phyloP scores from a whole-genome alignment of 306 rosid species.

The Malus asiatica region DNA sequence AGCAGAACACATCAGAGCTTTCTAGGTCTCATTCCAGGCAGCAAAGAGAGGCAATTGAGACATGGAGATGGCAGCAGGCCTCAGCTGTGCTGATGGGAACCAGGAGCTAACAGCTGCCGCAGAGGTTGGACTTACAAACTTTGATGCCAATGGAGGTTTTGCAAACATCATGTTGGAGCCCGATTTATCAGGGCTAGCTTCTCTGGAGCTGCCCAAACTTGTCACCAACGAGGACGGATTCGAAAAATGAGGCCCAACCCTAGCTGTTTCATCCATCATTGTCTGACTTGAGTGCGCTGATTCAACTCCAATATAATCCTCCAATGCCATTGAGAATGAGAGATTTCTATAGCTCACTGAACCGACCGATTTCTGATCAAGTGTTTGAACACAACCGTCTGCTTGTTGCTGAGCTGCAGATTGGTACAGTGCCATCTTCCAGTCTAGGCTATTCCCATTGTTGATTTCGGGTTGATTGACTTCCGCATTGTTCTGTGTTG shows the following conservation, averaged over 20 bases:
- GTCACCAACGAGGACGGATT: conserved; percentile 74
- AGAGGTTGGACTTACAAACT: conserved; percentile 23
- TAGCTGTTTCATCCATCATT: conserved; percentile 31
- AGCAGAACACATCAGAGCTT: background rate
- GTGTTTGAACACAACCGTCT: conserved; percentile 18
- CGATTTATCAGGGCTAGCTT: conserved; percentile 72
- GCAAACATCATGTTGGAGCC: conserved; percentile 43
- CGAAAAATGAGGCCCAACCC: conserved; percentile 51
- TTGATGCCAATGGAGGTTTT: conserved; percentile 44
- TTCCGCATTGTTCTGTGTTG: conserved; percentile 27
- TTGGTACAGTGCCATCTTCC: conserved; percentile 51
- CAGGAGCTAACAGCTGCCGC: conserved; percentile 47
- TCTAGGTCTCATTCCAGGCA: conserved; percentile 72
- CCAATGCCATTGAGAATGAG: conserved; percentile 50
- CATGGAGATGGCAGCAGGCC: conserved; percentile 62
- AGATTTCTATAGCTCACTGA: conserved; percentile 38
- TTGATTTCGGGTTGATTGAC: conserved; percentile 15
- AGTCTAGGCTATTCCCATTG: conserved; percentile 28
- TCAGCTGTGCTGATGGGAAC: conserved; percentile 64
- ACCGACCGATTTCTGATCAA: conserved; percentile 29
- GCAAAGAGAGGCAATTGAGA: conserved; percentile 82
- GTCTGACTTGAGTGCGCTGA: conserved; percentile 28
- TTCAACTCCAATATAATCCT: conserved; percentile 56
- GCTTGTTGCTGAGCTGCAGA: conserved; percentile 24
- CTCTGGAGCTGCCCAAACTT: conserved; percentile 76